Evolutionary conservation across 768 basidiomycete genomes (phyloP).

Genomic region (Pisolithus albus): DNA sequence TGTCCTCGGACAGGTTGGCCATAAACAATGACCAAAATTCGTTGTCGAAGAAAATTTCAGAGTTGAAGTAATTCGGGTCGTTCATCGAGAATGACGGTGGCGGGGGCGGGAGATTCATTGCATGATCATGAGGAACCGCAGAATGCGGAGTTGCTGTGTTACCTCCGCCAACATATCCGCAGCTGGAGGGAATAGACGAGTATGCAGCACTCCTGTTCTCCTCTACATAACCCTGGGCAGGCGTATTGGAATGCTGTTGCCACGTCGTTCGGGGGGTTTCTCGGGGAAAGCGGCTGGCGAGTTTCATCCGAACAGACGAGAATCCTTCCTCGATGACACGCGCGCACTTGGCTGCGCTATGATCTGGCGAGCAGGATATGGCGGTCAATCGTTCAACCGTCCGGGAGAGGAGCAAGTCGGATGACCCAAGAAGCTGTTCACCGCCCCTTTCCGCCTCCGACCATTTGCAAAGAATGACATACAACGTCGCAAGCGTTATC

Average conservation of each 20-base stretch:
- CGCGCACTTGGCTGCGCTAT: conserved; percentile 36
- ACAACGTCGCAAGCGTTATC: conserved; percentile 38
- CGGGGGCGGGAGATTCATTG: conserved; percentile 14
- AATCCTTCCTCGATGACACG: conserved; percentile 32
- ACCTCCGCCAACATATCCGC: conserved; percentile 8
- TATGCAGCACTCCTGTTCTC: conserved; percentile 1
- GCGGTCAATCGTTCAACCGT: conserved; percentile 29
- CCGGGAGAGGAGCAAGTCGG: conserved; percentile 30
- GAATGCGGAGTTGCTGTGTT: neutral
- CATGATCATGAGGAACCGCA: neutral
- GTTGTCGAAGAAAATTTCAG: conserved; percentile 37
- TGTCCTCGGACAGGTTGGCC: conserved; percentile 25
- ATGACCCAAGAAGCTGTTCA: conserved; percentile 31
- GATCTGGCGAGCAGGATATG: conserved; percentile 33
- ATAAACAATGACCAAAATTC: conserved; percentile 40
- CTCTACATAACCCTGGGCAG: conserved; percentile 12
- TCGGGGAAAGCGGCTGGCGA: conserved; percentile 17
- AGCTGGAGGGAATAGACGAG: neutral
- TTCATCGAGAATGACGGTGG: conserved; percentile 19
- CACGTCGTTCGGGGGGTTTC: conserved; percentile 18
- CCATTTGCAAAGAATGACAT: conserved; percentile 38
- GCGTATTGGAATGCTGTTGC: conserved; percentile 14
- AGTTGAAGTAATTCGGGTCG: conserved; percentile 26
- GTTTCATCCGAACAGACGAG: conserved; percentile 24
- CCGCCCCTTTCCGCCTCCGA: conserved; percentile 29